Evolutionary conservation across 768 basidiomycete genomes (phyloP), one percentile per base, ranked within the genome.

Genomic region (Epithele typhae): DNA sequence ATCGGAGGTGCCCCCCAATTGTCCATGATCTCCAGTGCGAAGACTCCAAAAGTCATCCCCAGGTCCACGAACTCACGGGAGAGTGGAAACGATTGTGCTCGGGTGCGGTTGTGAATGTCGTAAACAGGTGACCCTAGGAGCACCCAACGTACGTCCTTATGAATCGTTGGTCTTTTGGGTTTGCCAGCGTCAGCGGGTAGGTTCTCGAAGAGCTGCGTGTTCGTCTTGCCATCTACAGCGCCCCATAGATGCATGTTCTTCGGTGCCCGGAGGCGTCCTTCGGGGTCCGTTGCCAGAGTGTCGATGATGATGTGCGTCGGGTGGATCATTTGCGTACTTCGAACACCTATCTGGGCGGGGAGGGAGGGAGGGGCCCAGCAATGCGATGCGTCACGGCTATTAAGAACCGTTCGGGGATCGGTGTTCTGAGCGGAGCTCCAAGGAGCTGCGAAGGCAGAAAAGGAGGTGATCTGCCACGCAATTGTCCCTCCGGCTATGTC

Each of bases 1-100:
- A 15, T 25, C 4, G 15, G 18, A n/a, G n/a, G n/a, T n/a, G n/a
- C n/a, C 2, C 43, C 43, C 43, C 43, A 44, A 27, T 44, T 44
- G n/a, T 36, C 34, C 22, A 44, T 3, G 4, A 44, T 3, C 14
- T 17, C 43, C 2, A 44, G 30, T 3, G 34, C 43, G 21, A 44
- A 18, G 21, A 44, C 36, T 4, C 43, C 43, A 22, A 44, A 44
- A 1, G 43, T 21, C 3, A 44, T 21, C 35, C 3, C 19, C n/a
- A 22, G n/a, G 12, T 44, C 22, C n/a, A 19, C 24, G 15, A n/a
- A 35, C 10, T 2, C n/a, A 4, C 5, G 23, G 21, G 34, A 25
- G 36, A 44, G 19, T 3, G 33, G 43, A 18, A 44, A 44, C 15
- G 34, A 21, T 18, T 44, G 43, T 2, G 34, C 25, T 2, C 22